Evolutionary conservation across 2,329 filamentous ascomycete genomes (phyloP).

Genomic region (Neofusicoccum kwambonambiense): DNA sequence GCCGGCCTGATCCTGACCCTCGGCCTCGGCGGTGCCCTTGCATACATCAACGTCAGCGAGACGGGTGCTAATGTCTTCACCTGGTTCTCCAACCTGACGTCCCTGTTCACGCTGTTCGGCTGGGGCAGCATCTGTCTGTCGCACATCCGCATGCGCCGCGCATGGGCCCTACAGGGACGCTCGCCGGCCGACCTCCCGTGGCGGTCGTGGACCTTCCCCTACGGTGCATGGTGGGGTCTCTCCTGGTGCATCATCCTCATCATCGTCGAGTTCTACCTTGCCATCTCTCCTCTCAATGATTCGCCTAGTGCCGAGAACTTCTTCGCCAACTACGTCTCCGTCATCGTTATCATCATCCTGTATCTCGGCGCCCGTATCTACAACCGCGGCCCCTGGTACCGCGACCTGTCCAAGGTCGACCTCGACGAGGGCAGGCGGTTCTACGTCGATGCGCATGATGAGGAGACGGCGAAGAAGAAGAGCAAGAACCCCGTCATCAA

Average conservation of each 20-base stretch:
- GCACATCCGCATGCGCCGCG: constrained; percentile 62
- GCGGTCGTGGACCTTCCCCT: constrained; percentile 48
- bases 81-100: constrained; percentile 50
- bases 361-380: constrained; percentile 42
- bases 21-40: constrained; percentile 36
- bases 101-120: constrained; percentile 60
- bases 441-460: constrained; percentile 22
- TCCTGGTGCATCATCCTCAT: constrained; percentile 47
- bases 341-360: constrained; percentile 43
- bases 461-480: constrained; percentile 19
- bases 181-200: constrained; percentile 63
- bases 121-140: constrained; percentile 66
- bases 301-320: constrained; percentile 40
- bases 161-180: constrained; percentile 58
- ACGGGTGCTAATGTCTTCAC: constrained; percentile 45
- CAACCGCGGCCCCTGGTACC: constrained; percentile 40
- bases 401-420: constrained; percentile 34
- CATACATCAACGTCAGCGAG: constrained; percentile 43
- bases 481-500: constrained; percentile 2
- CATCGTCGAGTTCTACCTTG: constrained; percentile 49
- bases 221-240: constrained; percentile 46
- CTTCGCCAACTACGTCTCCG: constrained; percentile 49
- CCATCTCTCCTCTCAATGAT: constrained; percentile 44
- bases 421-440: constrained; percentile 34
- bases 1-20: constrained; percentile 30